phyloP scores from a whole-genome alignment of 768 basidiomycete species.

The Amanita subjunquillea region DNA sequence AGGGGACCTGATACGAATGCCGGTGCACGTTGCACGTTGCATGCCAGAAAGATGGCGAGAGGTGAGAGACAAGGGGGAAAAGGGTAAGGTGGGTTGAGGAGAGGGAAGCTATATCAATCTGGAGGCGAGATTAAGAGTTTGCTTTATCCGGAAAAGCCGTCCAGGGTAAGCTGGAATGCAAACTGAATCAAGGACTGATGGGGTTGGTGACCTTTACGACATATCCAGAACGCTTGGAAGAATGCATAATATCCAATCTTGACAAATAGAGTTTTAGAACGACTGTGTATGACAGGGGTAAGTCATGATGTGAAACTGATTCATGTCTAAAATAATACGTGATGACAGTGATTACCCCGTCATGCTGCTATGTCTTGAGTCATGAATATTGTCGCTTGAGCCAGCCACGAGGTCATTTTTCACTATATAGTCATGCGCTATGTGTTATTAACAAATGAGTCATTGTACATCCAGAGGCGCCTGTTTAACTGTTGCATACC shows the following conservation, averaged over 20 bases:
- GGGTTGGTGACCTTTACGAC: slow-evolving; percentile 27
- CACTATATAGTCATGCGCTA: no score
- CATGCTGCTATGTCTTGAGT: background rate
- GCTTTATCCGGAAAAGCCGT: slow-evolving; percentile 23
- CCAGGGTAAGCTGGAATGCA: slow-evolving; percentile 18
- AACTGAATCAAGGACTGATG: slow-evolving; percentile 28
- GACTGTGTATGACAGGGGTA: slow-evolving; percentile 26
- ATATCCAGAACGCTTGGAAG: slow-evolving; percentile 20
- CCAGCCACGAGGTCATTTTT: background rate
- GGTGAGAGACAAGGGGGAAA: slow-evolving; percentile 8
- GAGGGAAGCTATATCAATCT: slow-evolving; percentile 6
- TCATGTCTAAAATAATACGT: slow-evolving; percentile 17
- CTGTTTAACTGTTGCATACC: no score
- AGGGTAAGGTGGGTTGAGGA: slow-evolving; percentile 8
- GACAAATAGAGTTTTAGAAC: slow-evolving; percentile 41
- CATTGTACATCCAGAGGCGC: no score
- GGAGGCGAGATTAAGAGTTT: slow-evolving; percentile 12
- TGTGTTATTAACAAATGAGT: background rate
- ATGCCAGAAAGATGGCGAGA: slow-evolving; percentile 16
- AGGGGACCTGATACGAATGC: slow-evolving; percentile 40
- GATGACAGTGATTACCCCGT: background rate
- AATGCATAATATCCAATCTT: slow-evolving; percentile 16
- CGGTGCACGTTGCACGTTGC: slow-evolving; percentile 43
- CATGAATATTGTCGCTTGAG: background rate
- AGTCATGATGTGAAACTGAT: slow-evolving; percentile 20